A percentile compares a stretch with the other conserved stretches of the same genome.
These are phyloP conservation scores for Auricularia auricula-judae DNA, from an alignment of 768 basidiomycete genomes.

Conservation along the genomic window DNA sequence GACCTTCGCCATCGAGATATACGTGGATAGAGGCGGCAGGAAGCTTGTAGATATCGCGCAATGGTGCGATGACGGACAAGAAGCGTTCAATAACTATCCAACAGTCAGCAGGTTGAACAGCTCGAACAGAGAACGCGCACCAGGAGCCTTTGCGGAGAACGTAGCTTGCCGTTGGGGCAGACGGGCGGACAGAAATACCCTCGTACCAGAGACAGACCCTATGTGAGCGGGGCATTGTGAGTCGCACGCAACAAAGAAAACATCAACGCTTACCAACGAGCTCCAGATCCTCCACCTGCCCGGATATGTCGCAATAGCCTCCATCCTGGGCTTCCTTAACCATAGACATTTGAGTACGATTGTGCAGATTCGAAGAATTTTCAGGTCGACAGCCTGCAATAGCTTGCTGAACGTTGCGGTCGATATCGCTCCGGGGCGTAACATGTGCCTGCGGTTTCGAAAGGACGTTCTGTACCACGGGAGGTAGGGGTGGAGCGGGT, in stretches of 20 bases:
- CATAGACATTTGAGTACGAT: constrained; percentile 54
- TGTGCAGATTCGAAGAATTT: constrained; percentile 46
- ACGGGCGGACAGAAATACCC: constrained; percentile 40
- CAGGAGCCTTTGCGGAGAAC: not conserved
- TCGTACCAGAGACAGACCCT: constrained; percentile 54
- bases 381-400: constrained; percentile 31
- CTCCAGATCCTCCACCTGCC: constrained; percentile 46
- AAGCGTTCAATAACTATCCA: constrained; percentile 56
- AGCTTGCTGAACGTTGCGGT: constrained; percentile 13
- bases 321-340: constrained; percentile 70
- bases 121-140: not conserved
- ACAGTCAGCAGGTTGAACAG: not conserved
- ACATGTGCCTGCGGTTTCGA: constrained; percentile 13
- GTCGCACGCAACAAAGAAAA: not conserved
- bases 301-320: constrained; percentile 74
- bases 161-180: not conserved
- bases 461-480: not conserved
- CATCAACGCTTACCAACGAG: constrained; percentile 38
- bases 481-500: not conserved
- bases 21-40: constrained; percentile 66
- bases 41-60: constrained; percentile 63
- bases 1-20: constrained; percentile 74
- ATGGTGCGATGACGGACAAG: constrained; percentile 51
- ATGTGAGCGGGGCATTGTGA: constrained; percentile 1
- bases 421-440: constrained; percentile 31